Conservation (phyloP, 495 filamentous ascomycete genomes). For the Penicillium chermesinum region DNA sequence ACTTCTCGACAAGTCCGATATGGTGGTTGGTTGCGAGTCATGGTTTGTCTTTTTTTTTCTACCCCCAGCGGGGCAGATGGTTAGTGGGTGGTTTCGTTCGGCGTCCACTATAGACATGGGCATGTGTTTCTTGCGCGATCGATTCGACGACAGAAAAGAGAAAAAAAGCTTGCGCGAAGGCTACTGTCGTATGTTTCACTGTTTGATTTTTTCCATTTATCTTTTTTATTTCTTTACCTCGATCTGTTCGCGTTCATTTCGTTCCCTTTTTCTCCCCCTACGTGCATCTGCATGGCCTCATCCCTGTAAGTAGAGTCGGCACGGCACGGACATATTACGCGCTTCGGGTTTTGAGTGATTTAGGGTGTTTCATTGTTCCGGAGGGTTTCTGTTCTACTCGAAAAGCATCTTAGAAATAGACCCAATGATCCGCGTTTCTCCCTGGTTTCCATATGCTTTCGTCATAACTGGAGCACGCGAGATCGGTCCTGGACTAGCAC, state of each 20-base stretch:
- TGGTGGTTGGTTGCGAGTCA: conserved; percentile 25
- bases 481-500: too few relatives aligned
- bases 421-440: conserved; percentile 8
- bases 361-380: conserved; percentile 15
- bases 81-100: conserved; percentile 40
- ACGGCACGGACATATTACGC: conserved; percentile 25
- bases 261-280: conserved; percentile 10
- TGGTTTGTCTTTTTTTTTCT: conserved; percentile 22
- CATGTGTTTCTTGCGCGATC: conserved; percentile 35
- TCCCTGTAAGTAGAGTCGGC: conserved; percentile 25
- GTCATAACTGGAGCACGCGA: too few relatives aligned
- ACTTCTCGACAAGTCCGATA: too few relatives aligned
- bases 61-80: conserved; percentile 34
- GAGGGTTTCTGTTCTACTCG: conserved; percentile 16
- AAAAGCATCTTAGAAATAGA: conserved; percentile 30
- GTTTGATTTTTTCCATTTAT: conserved; percentile 12
- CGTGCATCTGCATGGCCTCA: conserved; percentile 26
- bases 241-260: conserved; percentile 11
- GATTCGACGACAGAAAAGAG: conserved; percentile 18
- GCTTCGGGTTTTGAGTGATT: conserved; percentile 23
- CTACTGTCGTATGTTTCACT: conserved; percentile 22
- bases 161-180: conserved; percentile 30
- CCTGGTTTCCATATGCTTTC: background rate
- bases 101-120: conserved; percentile 47
- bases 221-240: conserved; percentile 9